Base-by-base conservation (phyloP, 495 filamentous ascomycete species). In the Xylaria intraflava region DNA sequence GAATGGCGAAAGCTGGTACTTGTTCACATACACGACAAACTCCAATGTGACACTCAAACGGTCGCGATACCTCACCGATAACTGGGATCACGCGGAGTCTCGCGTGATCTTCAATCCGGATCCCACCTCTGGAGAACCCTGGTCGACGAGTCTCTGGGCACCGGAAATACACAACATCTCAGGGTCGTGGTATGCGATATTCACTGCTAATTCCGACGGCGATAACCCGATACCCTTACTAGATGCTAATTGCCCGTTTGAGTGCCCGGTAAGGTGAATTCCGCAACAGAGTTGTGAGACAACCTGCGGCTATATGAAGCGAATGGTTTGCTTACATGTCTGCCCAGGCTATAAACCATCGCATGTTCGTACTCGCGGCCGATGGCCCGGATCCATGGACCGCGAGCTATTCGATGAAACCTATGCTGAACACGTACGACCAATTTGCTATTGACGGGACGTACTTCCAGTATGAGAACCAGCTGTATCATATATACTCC, bases 371-470 rank as follows among this genome's bases (percentile, higher is more conserved):
- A 14, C 62, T 78, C 7, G 68, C 71, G 45, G 65, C 66, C 24
- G 59, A 60, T 22, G 60, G 60, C 0, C 57, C 70, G 12, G 68
- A 76, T 51, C 72, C 72, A 2, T 78, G 74, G 74, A 64, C 55
- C 2, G 65, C 70, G 0, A 65, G 51, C 7, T 78, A 69, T 55
- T 51, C 55, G 10, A 58, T 74, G 64, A 72, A 73, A 31, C 60
- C 67, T 2, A 71, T 72, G 62, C 56, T 78, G 0, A 65, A 78
- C 46, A 78, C 74, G 6, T 78, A 70, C 56, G 74, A 77, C 46
- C 69, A 74, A 62, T 78, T 78, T 52, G 74, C 75, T 16, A 76
- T 78, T 38, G 75, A 78, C 51, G 75, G 75, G 7, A 78, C 74
- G 2, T 78, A 77, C 35, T 74, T 78, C 58, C 63, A 67, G 42